These are phyloP conservation scores for Penicillium pancosmium DNA, from an alignment of 495 filamentous ascomycete genomes.

Conservation along the genomic window DNA sequence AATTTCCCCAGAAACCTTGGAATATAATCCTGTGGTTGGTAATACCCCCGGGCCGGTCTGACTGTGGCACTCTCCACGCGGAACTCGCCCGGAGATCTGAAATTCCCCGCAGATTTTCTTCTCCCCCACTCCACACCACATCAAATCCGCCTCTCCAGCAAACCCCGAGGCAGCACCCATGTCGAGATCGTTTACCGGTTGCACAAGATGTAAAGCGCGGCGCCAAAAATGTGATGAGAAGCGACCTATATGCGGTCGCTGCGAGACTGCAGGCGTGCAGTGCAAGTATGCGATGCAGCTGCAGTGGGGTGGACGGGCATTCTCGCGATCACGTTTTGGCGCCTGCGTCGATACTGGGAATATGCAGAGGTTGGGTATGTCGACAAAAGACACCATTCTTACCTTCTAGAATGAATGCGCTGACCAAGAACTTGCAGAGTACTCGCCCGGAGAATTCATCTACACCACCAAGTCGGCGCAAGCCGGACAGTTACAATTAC, in stretches of 20 bases:
- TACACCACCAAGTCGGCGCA: conserved; percentile 43
- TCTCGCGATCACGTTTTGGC: conserved; percentile 51
- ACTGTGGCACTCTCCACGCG: not conserved
- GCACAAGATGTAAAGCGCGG: conserved; percentile 50
- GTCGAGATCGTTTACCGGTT: conserved; percentile 52
- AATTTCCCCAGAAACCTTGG: conserved; percentile 12
- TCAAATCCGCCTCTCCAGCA: not conserved
- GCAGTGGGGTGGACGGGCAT: conserved; percentile 44
- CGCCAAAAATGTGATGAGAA: conserved; percentile 51
- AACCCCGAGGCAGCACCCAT: conserved; percentile 26
- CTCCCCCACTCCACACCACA: conserved; percentile 15
- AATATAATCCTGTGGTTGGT: conserved; percentile 1
- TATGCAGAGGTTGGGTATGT: conserved; percentile 50
- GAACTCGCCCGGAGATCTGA: conserved; percentile 12
- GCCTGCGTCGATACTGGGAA: conserved; percentile 45
- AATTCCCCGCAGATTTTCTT: conserved; percentile 33
- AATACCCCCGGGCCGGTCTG: conserved; percentile 15
- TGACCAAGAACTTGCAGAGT: conserved; percentile 31
- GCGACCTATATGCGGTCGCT: conserved; percentile 43
- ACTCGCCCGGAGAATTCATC: conserved; percentile 52
- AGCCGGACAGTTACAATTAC: not conserved
- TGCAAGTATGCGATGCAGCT: conserved; percentile 44
- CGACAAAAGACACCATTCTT: not conserved
- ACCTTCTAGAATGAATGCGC: not conserved
- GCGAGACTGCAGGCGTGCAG: conserved; percentile 36